Evolutionary conservation across 345 rosid genomes (phyloP), one percentile per base, ranked within the genome.

Genomic region (Carallia brachiata): DNA sequence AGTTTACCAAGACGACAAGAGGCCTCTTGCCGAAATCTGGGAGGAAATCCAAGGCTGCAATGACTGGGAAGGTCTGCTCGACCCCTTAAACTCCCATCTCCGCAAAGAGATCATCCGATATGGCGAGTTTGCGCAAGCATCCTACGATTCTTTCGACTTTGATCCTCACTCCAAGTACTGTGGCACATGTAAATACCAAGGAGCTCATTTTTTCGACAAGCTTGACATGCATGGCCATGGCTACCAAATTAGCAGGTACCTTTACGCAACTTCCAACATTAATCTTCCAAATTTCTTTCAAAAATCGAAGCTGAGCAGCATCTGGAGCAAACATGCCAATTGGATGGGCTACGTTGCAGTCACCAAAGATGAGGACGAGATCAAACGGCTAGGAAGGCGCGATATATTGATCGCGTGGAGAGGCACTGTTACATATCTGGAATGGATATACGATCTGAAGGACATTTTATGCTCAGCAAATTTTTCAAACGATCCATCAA

Each of bases 271-370:
- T 5, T 90, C 97, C 4, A 71, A 87, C 44, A 80, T 88, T 44
- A 87, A 90, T 65, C 88, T 90, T 55, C 92, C 93, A 16, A 85
- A 88, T 65, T 90, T 87, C 71, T 88, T 85, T 59, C 90, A 90
- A 62, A 87, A 79, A 72, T 84, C 93, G 0, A 81, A 66, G 73
- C 73, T 90, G 7, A 80, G 77, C 65, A 84, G 78, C 3, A 76
- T 87, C 1, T 88, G 93, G 97, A 85, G 92, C 79, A 80, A 77
- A 15, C 85, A 90, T 36, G 91, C 97, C 8, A 90, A 89, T 59
- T 90, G 94, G 94, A 90, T 88, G 90, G 97, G 97, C 1, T 87
- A 87, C 74, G 73, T 90, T 1, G 94, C 97, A 1, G 90, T 90
- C 34, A 53, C 82, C 68, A 83, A 86, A 6, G 87, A 90, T n/a